Evolutionary conservation across 179 eudicot genomes (phyloP).

Genomic region (Patellifolia procumbens): DNA sequence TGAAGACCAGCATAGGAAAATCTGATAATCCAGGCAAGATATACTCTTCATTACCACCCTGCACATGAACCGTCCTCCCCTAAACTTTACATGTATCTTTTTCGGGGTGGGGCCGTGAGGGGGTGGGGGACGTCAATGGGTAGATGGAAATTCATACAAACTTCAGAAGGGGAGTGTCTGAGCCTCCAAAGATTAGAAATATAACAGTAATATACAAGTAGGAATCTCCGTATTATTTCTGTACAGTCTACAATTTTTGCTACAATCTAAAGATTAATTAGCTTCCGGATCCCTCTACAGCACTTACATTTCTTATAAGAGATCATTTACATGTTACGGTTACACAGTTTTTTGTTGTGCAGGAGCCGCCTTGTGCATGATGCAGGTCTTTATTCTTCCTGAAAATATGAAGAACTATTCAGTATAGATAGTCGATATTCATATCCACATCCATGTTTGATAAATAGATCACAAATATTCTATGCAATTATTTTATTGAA

Average conservation of each 20-base stretch:
- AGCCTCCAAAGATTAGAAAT: neutral
- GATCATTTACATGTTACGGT: constrained; percentile 13
- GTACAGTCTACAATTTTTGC: constrained; percentile 7
- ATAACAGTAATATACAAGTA: neutral
- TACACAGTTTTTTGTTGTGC: neutral
- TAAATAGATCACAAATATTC: neutral
- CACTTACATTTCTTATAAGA: neutral
- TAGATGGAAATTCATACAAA: neutral
- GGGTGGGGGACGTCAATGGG: neutral
- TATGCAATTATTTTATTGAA: neutral
- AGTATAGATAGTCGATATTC: neutral
- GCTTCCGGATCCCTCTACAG: neutral
- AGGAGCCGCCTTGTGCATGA: neutral
- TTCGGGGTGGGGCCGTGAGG: no score
- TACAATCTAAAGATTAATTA: constrained; percentile 5
- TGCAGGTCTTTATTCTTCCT: constrained; percentile 20
- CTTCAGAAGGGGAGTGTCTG: neutral
- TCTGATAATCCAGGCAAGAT: no score
- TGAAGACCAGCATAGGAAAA: no score
- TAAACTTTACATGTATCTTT: no score
- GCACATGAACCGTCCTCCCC: no score
- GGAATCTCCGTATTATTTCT: neutral
- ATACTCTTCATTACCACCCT: no score
- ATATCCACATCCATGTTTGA: neutral
- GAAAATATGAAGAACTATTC: neutral